Conservation (phyloP, 495 filamentous ascomycete genomes). For the Aspergillus egyptiacus region DNA sequence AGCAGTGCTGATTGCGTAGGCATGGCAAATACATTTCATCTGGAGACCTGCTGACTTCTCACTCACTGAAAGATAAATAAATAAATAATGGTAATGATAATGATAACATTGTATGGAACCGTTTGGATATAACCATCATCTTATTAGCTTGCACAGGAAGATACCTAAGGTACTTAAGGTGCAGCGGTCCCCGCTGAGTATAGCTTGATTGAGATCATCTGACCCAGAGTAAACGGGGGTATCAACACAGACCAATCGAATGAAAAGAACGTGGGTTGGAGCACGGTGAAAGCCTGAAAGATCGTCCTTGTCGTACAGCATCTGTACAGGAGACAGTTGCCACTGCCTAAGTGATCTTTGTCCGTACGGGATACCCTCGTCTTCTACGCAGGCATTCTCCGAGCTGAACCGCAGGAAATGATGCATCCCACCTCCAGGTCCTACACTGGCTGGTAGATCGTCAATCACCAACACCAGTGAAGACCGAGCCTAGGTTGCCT, state of each 20-base stretch:
- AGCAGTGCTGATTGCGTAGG: too few species aligned
- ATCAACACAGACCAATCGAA: constrained; percentile 9
- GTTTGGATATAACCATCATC: not conserved
- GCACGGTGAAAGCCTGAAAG: constrained; percentile 1
- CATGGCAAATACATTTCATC: too few species aligned
- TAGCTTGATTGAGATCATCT: constrained; percentile 15
- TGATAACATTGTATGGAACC: too few species aligned
- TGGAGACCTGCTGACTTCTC: too few species aligned
- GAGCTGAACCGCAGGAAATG: constrained; percentile 10
- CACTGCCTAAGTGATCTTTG: too few species aligned
- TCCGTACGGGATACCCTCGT: constrained; percentile 24
- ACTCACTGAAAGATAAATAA: too few species aligned
- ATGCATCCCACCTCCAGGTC: too few species aligned
- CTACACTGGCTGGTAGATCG: constrained; percentile 3
- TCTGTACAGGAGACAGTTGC: too few species aligned
- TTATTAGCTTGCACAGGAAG: not conserved
- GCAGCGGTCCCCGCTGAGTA: not conserved
- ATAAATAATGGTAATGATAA: too few species aligned
- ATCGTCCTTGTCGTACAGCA: not conserved
- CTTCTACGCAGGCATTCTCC: constrained; percentile 24
- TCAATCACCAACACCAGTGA: constrained; percentile 11
- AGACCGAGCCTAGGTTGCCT: constrained; percentile 16
- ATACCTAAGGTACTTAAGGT: not conserved
- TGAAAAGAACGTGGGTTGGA: constrained; percentile 4
- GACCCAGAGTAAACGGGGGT: constrained; percentile 16